Conservation (phyloP, 768 basidiomycete genomes). For the Amanita rubescens region DNA sequence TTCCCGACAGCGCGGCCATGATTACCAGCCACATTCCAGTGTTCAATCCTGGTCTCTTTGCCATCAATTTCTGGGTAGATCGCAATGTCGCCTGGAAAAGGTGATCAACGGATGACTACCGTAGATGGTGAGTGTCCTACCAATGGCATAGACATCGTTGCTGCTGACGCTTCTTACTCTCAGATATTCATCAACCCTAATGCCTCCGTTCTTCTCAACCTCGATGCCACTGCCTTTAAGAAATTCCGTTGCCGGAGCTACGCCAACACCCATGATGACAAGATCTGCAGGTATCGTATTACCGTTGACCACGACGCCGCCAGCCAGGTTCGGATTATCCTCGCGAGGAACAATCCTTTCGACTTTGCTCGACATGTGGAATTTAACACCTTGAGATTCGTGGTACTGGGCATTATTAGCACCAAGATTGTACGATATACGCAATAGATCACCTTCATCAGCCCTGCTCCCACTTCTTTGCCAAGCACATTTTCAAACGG, state of each 20-base stretch:
- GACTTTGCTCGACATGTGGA: constrained; percentile 69
- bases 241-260: constrained; percentile 74
- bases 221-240: constrained; percentile 62
- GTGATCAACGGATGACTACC: background rate
- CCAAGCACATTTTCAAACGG: constrained; percentile 84
- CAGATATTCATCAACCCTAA: constrained; percentile 71
- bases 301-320: constrained; percentile 59
- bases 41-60: constrained; percentile 61
- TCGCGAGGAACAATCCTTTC: constrained; percentile 57
- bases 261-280: constrained; percentile 83
- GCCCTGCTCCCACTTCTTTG: constrained; percentile 65
- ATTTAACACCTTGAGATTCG: constrained; percentile 76
- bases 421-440: background rate
- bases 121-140: constrained; percentile 23
- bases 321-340: constrained; percentile 45
- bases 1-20: constrained; percentile 80
- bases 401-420: constrained; percentile 46
- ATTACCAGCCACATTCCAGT: constrained; percentile 92
- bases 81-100: constrained; percentile 63
- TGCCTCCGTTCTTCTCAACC: constrained; percentile 69
- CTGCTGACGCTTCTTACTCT: constrained; percentile 41
- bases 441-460: constrained; percentile 52
- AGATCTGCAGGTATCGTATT: constrained; percentile 64
- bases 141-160: constrained; percentile 64
- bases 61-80: constrained; percentile 61